Evolutionary conservation across 305 asterid genomes (phyloP), one percentile per base, ranked within the genome.

Genomic region (Solanum aculeatissimum): DNA sequence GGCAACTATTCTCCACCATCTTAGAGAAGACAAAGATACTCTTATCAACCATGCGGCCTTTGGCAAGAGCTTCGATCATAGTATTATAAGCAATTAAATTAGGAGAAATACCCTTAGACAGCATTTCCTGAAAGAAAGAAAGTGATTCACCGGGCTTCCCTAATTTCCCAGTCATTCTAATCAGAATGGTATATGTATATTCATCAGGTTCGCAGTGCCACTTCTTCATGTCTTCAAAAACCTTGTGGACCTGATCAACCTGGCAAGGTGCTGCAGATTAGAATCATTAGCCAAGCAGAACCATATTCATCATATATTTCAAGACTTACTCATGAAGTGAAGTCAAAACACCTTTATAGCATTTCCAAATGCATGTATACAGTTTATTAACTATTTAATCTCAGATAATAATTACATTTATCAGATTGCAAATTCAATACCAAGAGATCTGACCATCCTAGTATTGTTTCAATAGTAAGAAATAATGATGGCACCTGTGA

Each of bases 11-110:
- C 75, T 93, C 95, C 83, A 97, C 94, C 99, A 97, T 97, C 85
- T 93, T 93, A 62, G 97, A 92, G 85, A 97, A 95, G 42, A 95
- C 86, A 83, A 87, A 80, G 92, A 94, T 84, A 54, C 90, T 72
- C 87, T 91, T 91, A 87, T 94, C 97, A 15, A 91, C 89, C 94
- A 93, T 88, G 54, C 89, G 93, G 84, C 92, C 82, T 89, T 89
- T 94, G 9, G 90, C 94, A 77, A 97, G 90, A 13, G 92, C 93
- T 92, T 97, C 94, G 14, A 97, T 89, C 94, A 92, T 86, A 42
- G 99, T 97, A 87, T 95, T 97, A 81, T 92, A 97, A 84, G 96
- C 86, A 91, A 97, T 92, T 19, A 94, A 89, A 91, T 91, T 94
- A 53, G 93, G 98, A 54, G 90, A 90, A 85, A 92, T 90, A 15